These are phyloP conservation scores for Saccharomycopsis lassenensis DNA, from an alignment of 805 yeast species.

Conservation along the genomic window DNA sequence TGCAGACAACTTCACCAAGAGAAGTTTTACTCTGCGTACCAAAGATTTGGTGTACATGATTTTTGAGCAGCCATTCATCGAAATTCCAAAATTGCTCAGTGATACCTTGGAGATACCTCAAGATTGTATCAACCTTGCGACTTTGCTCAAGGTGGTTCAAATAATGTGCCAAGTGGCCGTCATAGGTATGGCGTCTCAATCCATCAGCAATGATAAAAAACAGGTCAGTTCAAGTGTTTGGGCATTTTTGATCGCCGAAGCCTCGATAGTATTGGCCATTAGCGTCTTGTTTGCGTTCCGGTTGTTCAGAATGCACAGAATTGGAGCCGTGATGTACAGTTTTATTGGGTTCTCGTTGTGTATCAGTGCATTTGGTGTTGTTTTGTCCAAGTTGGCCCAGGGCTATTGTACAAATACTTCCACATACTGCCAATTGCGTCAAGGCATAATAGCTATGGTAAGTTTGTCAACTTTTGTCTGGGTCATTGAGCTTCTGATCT, in stretches of 20 bases:
- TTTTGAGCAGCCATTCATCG: conserved; percentile 9
- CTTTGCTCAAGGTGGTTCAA: conserved; percentile 14
- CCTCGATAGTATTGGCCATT: conserved; percentile 15
- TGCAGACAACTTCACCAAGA: too few relatives aligned
- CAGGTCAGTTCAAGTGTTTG: conserved; percentile 13
- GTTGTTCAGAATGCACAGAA: conserved; percentile 12
- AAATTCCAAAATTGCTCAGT: conserved; percentile 5
- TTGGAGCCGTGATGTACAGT: conserved; percentile 14
- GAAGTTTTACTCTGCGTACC: too few relatives aligned
- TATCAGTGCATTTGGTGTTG: conserved; percentile 17
- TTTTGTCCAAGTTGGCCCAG: conserved; percentile 10
- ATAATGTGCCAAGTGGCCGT: conserved; percentile 12
- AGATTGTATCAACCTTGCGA: conserved; percentile 10
- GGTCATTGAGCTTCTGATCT: conserved; percentile 16
- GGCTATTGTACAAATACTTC: conserved; percentile 6
- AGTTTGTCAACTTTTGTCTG: conserved; percentile 17
- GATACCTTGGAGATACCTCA: conserved; percentile 12
- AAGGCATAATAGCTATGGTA: conserved; percentile 16
- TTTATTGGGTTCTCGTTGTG: conserved; percentile 7
- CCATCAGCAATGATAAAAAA: conserved; percentile 8
- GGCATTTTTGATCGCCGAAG: conserved; percentile 16
- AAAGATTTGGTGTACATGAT: too few relatives aligned
- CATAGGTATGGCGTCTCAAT: conserved; percentile 10
- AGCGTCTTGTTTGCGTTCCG: conserved; percentile 11
- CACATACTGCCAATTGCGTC: conserved; percentile 13